phyloP scores from a whole-genome alignment of 2,329 filamentous ascomycete genomes.

The Calonectria hawksworthii region DNA sequence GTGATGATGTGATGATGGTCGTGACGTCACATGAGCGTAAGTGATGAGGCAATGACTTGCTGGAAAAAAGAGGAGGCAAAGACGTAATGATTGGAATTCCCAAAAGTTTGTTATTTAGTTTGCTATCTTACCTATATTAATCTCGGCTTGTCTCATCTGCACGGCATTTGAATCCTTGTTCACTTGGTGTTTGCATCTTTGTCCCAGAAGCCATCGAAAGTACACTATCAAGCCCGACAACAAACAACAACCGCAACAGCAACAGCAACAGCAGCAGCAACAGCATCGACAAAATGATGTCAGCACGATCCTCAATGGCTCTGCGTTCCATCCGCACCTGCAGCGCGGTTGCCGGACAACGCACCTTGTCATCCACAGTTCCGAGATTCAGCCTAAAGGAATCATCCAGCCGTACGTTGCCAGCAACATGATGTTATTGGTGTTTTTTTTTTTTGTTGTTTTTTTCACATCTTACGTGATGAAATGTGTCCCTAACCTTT shows the following conservation, averaged over 20 bases:
- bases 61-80: not conserved
- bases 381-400: conserved; percentile 52
- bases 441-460: not conserved
- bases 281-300: conserved; percentile 46
- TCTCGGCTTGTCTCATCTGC: not conserved
- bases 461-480: too few species aligned
- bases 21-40: conserved; percentile 23
- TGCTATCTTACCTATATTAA: not conserved
- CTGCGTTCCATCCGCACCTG: conserved; percentile 39
- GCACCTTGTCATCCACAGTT: conserved; percentile 47
- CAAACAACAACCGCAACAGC: not conserved
- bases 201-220: not conserved
- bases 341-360: conserved; percentile 42
- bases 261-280: not conserved
- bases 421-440: not conserved
- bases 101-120: not conserved
- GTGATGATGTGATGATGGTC: conserved; percentile 24
- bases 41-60: conserved; percentile 23
- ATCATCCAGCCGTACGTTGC: conserved; percentile 52
- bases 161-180: not conserved
- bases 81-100: conserved; percentile 4
- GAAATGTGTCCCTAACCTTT: too few species aligned
- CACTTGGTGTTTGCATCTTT: not conserved
- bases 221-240: not conserved
- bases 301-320: conserved; percentile 37